Conservation (phyloP, 2,329 filamentous ascomycete species). For the Colletotrichum kahawae region DNA sequence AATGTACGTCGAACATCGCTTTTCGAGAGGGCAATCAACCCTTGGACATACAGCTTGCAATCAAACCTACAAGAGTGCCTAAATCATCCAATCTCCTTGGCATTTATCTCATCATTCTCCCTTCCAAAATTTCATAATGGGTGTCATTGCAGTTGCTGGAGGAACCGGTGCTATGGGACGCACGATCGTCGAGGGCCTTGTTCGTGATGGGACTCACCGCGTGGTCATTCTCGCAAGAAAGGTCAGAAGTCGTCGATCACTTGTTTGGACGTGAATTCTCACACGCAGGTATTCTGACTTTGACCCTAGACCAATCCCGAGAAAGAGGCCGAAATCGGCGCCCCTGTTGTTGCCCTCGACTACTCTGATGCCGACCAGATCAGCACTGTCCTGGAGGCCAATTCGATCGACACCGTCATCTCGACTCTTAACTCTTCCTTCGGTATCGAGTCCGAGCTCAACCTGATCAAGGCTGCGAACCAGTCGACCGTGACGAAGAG, state of each 20-base stretch:
- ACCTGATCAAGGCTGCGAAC: slow-evolving; percentile 48
- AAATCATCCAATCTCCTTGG: no score
- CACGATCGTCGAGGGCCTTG: slow-evolving; percentile 49
- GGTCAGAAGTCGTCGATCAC: neutral
- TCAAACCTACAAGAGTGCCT: no score
- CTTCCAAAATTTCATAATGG: neutral
- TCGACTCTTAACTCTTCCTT: slow-evolving; percentile 40
- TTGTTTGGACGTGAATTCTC: slow-evolving; percentile 14
- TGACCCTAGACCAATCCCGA: neutral
- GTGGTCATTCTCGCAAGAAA: slow-evolving; percentile 41
- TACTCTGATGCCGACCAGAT: slow-evolving; percentile 28
- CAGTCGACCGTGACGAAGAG: slow-evolving; percentile 38
- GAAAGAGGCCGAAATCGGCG: slow-evolving; percentile 23
- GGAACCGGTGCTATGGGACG: slow-evolving; percentile 48
- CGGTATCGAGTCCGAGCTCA: slow-evolving; percentile 36
- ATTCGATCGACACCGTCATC: slow-evolving; percentile 49
- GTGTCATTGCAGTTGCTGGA: slow-evolving; percentile 48
- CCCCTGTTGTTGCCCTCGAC: slow-evolving; percentile 28
- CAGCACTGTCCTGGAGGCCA: slow-evolving; percentile 29
- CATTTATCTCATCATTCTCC: no score
- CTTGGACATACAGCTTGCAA: no score
- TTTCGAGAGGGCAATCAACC: no score
- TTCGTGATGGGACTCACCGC: slow-evolving; percentile 34
- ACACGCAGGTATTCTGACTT: slow-evolving; percentile 33
- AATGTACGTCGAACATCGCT: no score